Base-by-base conservation (phyloP, 441 rosid species). In the Populus hybrid region DNA sequence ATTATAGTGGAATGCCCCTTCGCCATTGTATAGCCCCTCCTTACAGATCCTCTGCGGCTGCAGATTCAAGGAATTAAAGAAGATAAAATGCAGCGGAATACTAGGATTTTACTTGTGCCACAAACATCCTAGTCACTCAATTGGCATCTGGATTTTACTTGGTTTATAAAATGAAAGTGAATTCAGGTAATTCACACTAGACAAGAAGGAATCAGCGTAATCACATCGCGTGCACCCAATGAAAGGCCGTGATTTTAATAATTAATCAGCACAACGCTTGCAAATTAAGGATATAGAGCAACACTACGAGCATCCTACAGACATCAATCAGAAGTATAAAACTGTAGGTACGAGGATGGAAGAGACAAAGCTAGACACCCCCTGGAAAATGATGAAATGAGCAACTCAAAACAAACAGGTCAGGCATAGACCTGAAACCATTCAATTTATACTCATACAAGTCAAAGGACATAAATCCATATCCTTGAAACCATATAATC, bases 401-500 rank as follows among this genome's bases (percentile, higher is more conserved):
- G 11, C 24, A 72, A 61, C 74, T 73, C 33, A n/a, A 79, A 66
- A 65, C 59, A 38, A 71, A 53, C 9, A 66, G 73, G 78, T 33
- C 73, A 38, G 74, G 16, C 28, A 61, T 67, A 42, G 35, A 75
- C 67, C 82, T 68, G 76, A 68, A 77, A 74, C 21, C 53, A 71
- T 69, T 68, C 77, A 69, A 45, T 79, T 69, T 45, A 35, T 68
- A 72, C 56, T 76, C 36, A 9, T 69, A 78, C 81, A 71, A 26
- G 74, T 77, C 79, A 35, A 36, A 74, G 66, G 74, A 68, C 69
- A 74, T 53, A 64, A 76, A 65, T 64, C 76, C 81, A 73, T 75
- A 75, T 81, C 77, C 80, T 72, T 81, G 21, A 75, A 83, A 84
- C 50, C 75, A 78, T 69, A 80, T n/a, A 76, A 12, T 18, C 67